phyloP scores from a whole-genome alignment of 495 filamentous ascomycete genomes.

The Penicillium argentinense region DNA sequence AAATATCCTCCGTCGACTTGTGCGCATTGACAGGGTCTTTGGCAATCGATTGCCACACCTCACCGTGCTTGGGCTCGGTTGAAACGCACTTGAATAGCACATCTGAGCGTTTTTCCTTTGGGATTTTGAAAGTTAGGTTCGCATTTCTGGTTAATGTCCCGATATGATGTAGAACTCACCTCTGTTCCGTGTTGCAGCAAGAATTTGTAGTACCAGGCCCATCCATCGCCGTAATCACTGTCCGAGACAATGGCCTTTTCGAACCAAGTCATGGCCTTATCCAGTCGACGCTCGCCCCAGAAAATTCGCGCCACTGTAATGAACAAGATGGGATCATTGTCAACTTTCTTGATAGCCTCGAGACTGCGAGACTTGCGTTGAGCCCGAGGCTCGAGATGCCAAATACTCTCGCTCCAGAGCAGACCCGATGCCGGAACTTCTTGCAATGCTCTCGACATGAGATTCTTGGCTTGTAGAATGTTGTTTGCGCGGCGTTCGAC shows the following conservation, averaged over 20 bases:
- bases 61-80: constrained; percentile 86
- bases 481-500: constrained; percentile 91
- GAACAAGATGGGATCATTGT: constrained; percentile 85
- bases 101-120: constrained; percentile 77
- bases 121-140: too few relatives aligned
- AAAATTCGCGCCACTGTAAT: constrained; percentile 74
- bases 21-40: constrained; percentile 82
- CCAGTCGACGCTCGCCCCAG: constrained; percentile 76
- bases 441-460: constrained; percentile 91
- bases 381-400: constrained; percentile 86
- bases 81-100: constrained; percentile 71
- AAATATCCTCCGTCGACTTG: constrained; percentile 72
- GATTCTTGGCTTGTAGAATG: constrained; percentile 73
- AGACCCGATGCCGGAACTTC: constrained; percentile 87
- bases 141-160: too few relatives aligned
- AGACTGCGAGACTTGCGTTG: constrained; percentile 87
- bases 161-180: constrained; percentile 32
- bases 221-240: constrained; percentile 84
- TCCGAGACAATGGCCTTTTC: constrained; percentile 89
- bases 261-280: constrained; percentile 94
- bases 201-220: constrained; percentile 99
- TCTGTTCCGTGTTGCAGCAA: constrained; percentile 84
- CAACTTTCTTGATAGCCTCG: constrained; percentile 94
- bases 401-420: constrained; percentile 91
- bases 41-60: constrained; percentile 82